These are phyloP conservation scores for Fraxinus nigra DNA, from an alignment of 305 asterid species.

Conservation along the genomic window DNA sequence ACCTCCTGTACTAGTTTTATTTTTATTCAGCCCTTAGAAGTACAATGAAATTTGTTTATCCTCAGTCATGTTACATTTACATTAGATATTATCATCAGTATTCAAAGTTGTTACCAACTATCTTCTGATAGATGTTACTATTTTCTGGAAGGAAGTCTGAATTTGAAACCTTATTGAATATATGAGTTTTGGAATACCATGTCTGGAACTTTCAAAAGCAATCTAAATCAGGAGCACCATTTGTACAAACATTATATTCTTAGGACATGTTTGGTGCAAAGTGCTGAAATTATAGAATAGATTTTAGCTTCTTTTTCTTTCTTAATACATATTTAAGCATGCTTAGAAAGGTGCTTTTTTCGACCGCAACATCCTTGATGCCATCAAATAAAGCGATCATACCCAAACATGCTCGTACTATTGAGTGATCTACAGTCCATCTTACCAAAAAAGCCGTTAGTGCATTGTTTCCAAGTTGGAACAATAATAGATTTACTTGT, in stretches of 20 bases:
- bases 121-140: neutral
- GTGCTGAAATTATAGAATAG: neutral
- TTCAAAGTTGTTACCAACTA: neutral
- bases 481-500: neutral
- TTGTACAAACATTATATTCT: neutral
- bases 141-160: neutral
- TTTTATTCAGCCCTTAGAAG: neutral
- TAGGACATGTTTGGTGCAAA: neutral
- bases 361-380: neutral
- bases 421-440: neutral
- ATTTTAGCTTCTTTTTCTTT: neutral
- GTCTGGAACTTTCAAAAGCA: neutral
- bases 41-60: neutral
- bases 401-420: neutral
- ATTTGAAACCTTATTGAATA: neutral
- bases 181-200: neutral
- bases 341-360: neutral
- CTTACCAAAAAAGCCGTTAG: slow-evolving; percentile 31
- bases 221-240: neutral
- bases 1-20: neutral
- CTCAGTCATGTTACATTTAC: neutral
- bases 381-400: neutral
- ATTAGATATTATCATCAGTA: neutral
- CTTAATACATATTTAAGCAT: neutral
- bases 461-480: neutral